phyloP scores from a whole-genome alignment of 176 grass and related monocot species.

The Pontederia crassipes region DNA sequence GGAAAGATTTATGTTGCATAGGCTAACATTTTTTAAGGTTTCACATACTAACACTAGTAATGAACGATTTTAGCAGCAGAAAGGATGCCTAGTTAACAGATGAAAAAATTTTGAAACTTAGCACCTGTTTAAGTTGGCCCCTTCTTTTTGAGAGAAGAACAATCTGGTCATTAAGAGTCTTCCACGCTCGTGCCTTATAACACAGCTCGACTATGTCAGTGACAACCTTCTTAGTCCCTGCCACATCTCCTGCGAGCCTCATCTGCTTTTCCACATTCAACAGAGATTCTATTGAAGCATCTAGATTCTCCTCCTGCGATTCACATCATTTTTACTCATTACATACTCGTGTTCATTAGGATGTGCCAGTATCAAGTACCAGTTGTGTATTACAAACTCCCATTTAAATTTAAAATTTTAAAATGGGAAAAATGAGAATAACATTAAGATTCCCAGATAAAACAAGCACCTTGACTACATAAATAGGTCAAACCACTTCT shows the following conservation, averaged over 20 bases:
- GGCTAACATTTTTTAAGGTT: too few relatives aligned
- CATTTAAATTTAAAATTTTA: too few relatives aligned
- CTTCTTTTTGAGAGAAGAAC: constrained; percentile 80
- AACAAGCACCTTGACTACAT: too few relatives aligned
- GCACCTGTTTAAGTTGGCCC: constrained; percentile 95
- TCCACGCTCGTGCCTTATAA: constrained; percentile 69
- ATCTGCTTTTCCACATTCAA: constrained; percentile 92
- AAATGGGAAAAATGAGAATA: too few relatives aligned
- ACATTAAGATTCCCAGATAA: too few relatives aligned
- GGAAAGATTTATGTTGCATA: too few relatives aligned
- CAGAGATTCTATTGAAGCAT: constrained; percentile 71
- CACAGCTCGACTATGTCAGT: constrained; percentile 93
- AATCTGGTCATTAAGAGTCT: constrained; percentile 97
- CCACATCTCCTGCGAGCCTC: constrained; percentile 70
- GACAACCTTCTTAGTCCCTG: constrained; percentile 73
- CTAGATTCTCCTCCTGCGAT: constrained; percentile 56
- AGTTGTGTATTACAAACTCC: too few relatives aligned
- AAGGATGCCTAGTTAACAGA: not conserved
- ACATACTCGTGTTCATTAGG: too few relatives aligned
- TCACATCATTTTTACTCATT: too few relatives aligned
- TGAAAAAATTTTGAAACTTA: not conserved
- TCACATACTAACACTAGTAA: too few relatives aligned
- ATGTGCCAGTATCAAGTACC: too few relatives aligned
- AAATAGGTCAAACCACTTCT: too few relatives aligned
- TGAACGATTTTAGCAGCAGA: not conserved